Conservation (phyloP, 2,329 filamentous ascomycete species). For the Zymoseptoria tritici region DNA sequence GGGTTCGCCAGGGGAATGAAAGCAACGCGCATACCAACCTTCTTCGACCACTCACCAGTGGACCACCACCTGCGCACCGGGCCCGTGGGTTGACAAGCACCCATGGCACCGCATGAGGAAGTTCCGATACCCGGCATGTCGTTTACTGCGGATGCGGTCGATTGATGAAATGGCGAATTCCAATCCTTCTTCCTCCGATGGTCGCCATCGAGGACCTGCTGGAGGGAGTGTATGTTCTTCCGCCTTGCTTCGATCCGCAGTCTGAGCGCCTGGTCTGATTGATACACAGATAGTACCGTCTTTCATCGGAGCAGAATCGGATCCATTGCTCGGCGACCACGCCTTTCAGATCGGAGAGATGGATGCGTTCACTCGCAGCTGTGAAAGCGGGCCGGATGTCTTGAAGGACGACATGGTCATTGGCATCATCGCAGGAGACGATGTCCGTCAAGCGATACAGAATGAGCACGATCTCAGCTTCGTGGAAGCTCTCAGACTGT, state of each 20-base stretch:
- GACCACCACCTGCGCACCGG: neutral
- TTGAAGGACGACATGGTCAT: constrained; percentile 22
- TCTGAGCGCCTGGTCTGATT: neutral
- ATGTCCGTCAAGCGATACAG: constrained; percentile 19
- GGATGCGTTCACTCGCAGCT: neutral
- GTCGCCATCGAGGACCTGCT: neutral
- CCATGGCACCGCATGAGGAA: neutral
- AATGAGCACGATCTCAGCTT: constrained; percentile 24
- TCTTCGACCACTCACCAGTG: neutral
- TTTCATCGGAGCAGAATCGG: neutral
- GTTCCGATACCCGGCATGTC: neutral
- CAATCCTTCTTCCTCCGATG: neutral
- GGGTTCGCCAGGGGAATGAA: neutral
- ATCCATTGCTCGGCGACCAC: neutral
- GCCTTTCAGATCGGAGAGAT: neutral
- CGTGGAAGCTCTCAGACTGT: constrained; percentile 34
- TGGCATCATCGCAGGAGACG: constrained; percentile 23
- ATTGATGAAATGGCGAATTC: neutral
- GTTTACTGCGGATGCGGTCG: neutral
- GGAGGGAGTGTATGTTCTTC: neutral
- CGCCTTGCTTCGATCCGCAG: neutral
- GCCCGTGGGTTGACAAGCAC: neutral
- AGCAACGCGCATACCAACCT: neutral
- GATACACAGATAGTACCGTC: neutral
- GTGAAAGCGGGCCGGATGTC: neutral